Percentiles rank a stretch among this genome's conserved stretches.
phyloP scores from a whole-genome alignment of 805 yeast species.

The Candida manassasensis region DNA sequence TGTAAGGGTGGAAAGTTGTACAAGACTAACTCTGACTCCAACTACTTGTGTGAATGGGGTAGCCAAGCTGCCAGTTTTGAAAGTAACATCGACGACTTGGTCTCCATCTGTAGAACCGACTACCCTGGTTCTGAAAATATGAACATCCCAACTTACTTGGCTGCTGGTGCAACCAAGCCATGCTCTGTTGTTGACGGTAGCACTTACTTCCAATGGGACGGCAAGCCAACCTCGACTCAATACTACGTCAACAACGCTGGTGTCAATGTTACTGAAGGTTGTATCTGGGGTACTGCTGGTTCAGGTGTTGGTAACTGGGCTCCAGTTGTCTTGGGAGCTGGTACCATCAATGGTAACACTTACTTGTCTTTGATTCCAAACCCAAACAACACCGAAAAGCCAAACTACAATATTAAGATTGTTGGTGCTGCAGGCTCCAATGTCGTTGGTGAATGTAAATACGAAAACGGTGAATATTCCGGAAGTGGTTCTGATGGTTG shows the following conservation, averaged over 20 bases:
- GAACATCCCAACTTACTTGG: conserved; percentile 87
- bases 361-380: conserved; percentile 91
- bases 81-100: conserved; percentile 55
- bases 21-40: conserved; percentile 62
- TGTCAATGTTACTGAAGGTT: conserved; percentile 83
- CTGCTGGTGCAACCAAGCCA: conserved; percentile 59
- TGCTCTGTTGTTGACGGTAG: conserved; percentile 78
- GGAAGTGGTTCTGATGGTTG: conserved; percentile 72
- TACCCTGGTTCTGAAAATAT: conserved; percentile 99
- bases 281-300: conserved; percentile 85
- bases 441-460: conserved; percentile 65
- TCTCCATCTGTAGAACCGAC: conserved; percentile 96
- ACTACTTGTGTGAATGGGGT: conserved; percentile 88
- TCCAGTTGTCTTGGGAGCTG: conserved; percentile 92
- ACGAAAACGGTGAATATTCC: conserved; percentile 72
- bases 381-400: conserved; percentile 74
- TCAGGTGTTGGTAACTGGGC: conserved; percentile 97
- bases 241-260: conserved; percentile 98
- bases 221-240: conserved; percentile 84
- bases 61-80: conserved; percentile 61
- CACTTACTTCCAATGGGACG: conserved; percentile 77
- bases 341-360: conserved; percentile 61
- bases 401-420: conserved; percentile 58
- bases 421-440: conserved; percentile 56
- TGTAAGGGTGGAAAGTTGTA: conserved; percentile 83